A percentile compares a stretch with the other conserved stretches of the same genome.
These are phyloP conservation scores for Saururus chinensis DNA, from an alignment of 164 flowering plant species.

Conservation along the genomic window DNA sequence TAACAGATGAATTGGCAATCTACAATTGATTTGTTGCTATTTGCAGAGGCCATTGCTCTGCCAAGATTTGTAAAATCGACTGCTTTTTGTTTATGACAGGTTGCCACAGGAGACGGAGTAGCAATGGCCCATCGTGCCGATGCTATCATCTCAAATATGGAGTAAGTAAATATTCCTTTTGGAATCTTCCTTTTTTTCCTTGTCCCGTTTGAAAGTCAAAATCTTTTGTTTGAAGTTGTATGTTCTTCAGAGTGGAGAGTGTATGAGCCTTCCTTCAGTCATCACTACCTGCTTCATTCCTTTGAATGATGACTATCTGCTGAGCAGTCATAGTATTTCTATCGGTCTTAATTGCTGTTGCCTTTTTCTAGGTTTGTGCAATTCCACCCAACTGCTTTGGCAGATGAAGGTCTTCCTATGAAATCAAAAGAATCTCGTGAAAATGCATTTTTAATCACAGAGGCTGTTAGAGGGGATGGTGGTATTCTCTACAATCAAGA, in stretches of 20 bases:
- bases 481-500: constrained; percentile 76
- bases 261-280: background rate
- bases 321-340: background rate
- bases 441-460: constrained; percentile 92
- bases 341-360: background rate
- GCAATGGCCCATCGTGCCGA: constrained; percentile 98
- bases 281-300: background rate
- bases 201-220: background rate
- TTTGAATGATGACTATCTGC: no score
- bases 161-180: constrained; percentile 37
- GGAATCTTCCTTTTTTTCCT: background rate
- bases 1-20: no score
- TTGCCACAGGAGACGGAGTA: constrained; percentile 95
- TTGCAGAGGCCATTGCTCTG: no score
- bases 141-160: constrained; percentile 96
- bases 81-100: constrained; percentile 27
- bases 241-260: background rate
- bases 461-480: constrained; percentile 98
- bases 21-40: no score
- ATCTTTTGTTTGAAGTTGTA: no score
- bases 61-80: background rate
- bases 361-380: constrained; percentile 72
- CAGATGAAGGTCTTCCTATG: constrained; percentile 87
- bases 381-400: constrained; percentile 97
- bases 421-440: constrained; percentile 52